phyloP scores from a whole-genome alignment of 2,329 filamentous ascomycete genomes.

The Ophiostoma sp. region DNA sequence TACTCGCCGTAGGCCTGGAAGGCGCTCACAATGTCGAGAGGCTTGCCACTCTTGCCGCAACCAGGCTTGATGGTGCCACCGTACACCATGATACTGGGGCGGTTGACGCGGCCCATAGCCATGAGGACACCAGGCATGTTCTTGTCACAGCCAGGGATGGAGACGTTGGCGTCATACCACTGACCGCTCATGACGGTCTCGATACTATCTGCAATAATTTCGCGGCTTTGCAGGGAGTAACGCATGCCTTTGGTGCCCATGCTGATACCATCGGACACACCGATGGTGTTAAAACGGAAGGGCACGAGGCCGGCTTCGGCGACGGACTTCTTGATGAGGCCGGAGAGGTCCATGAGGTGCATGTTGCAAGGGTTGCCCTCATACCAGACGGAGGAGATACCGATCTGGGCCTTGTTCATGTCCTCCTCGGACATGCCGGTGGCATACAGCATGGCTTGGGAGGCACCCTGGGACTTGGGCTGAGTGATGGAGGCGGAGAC shows the following conservation, averaged over 20 bases:
- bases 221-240: conserved; percentile 81
- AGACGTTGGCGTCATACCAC: conserved; percentile 98
- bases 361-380: conserved; percentile 98
- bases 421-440: conserved; percentile 81
- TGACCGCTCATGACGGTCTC: conserved; percentile 99
- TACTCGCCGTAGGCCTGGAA: conserved; percentile 98
- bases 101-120: conserved; percentile 90
- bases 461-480: conserved; percentile 95
- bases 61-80: conserved; percentile 91
- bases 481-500: conserved; percentile 83
- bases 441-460: conserved; percentile 97
- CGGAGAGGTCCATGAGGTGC: conserved; percentile 88
- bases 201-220: conserved; percentile 96
- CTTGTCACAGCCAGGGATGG: conserved; percentile 96
- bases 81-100: conserved; percentile 95
- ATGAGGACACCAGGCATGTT: conserved; percentile 95
- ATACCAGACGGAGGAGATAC: conserved; percentile 97
- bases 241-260: conserved; percentile 96
- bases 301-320: conserved; percentile 72
- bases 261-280: conserved; percentile 93
- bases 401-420: conserved; percentile 94
- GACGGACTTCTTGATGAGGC: conserved; percentile 60
- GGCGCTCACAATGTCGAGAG: conserved; percentile 91
- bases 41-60: conserved; percentile 67
- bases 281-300: conserved; percentile 98